These are phyloP conservation scores for Candida nemodendra DNA, from an alignment of 805 yeast species.

Conservation along the genomic window DNA sequence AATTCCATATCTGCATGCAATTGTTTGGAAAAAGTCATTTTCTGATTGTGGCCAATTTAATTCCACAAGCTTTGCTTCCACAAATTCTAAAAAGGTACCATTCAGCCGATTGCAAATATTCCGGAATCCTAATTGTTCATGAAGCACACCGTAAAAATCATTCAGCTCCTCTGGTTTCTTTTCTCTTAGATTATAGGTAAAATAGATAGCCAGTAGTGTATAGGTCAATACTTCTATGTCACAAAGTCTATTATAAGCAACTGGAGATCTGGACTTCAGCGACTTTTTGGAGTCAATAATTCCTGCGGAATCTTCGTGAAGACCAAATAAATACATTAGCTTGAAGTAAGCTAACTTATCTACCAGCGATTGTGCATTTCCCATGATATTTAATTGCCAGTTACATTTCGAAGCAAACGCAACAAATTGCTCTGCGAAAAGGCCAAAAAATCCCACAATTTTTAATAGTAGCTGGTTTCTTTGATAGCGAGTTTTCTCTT, in stretches of 20 bases:
- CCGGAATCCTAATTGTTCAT: slow-evolving; percentile 68
- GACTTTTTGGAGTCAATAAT: slow-evolving; percentile 39
- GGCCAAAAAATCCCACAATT: slow-evolving; percentile 53
- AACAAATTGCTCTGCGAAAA: slow-evolving; percentile 42
- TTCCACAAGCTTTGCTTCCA: slow-evolving; percentile 52
- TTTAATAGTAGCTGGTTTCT: slow-evolving; percentile 46
- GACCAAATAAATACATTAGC: slow-evolving; percentile 46
- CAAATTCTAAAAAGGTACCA: slow-evolving; percentile 60
- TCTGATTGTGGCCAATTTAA: slow-evolving; percentile 49
- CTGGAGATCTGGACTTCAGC: slow-evolving; percentile 40
- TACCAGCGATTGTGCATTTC: slow-evolving; percentile 14
- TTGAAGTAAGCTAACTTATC: slow-evolving; percentile 36
- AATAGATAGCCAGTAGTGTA: slow-evolving; percentile 41
- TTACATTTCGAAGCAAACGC: slow-evolving; percentile 23
- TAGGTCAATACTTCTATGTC: slow-evolving; percentile 42
- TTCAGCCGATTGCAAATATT: slow-evolving; percentile 64
- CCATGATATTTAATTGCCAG: slow-evolving; percentile 34
- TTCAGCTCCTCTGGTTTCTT: slow-evolving; percentile 30
- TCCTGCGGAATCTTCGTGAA: slow-evolving; percentile 51
- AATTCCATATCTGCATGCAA: slow-evolving; percentile 77
- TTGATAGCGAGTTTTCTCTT: slow-evolving; percentile 25
- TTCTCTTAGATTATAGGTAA: slow-evolving; percentile 15
- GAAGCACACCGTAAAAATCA: slow-evolving; percentile 59
- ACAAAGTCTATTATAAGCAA: slow-evolving; percentile 45
- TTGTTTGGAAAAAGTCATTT: slow-evolving; percentile 69